A percentile compares a stretch with the other conserved stretches of the same genome.
Evolutionary conservation across 2,329 filamentous ascomycete species (phyloP).

Genomic region (Trichoderma sp.): DNA sequence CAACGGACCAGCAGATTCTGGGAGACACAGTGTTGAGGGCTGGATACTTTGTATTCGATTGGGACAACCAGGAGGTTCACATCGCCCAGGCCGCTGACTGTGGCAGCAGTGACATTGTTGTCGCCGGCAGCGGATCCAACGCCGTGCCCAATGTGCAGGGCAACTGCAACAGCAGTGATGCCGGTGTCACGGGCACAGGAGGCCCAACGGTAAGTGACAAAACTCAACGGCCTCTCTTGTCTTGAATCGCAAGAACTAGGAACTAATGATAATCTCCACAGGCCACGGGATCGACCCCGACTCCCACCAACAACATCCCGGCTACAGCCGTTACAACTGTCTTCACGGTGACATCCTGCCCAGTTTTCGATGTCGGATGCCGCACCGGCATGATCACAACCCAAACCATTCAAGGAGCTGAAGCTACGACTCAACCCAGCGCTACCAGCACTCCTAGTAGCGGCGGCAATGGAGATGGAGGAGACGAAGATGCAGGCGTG

Average conservation of each 20-base stretch:
- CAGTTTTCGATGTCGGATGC: conserved; percentile 27
- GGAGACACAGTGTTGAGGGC: conserved; percentile 46
- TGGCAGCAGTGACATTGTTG: conserved; percentile 40
- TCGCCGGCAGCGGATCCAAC: conserved; percentile 35
- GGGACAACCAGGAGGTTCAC: conserved; percentile 46
- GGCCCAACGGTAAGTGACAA: neutral
- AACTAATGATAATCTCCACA: conserved; percentile 1
- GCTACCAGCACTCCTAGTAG: neutral
- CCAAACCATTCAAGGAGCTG: conserved; percentile 23
- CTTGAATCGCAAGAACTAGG: too few species aligned
- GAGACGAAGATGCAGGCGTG: conserved; percentile 20
- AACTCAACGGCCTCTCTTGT: neutral
- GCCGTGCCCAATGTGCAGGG: conserved; percentile 39
- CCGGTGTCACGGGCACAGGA: conserved; percentile 16
- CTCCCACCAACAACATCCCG: conserved; percentile 9
- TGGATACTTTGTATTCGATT: conserved; percentile 50
- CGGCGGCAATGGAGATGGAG: neutral
- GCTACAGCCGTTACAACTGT: conserved; percentile 28
- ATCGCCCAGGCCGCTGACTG: conserved; percentile 46
- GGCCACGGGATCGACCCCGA: conserved; percentile 22
- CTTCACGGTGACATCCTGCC: conserved; percentile 32
- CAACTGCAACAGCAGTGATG: conserved; percentile 39
- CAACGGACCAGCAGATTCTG: conserved; percentile 46
- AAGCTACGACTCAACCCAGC: neutral
- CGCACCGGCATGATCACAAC: conserved; percentile 29